phyloP scores from a whole-genome alignment of 352 stramenopile species.

The Blastocystis sp. region DNA sequence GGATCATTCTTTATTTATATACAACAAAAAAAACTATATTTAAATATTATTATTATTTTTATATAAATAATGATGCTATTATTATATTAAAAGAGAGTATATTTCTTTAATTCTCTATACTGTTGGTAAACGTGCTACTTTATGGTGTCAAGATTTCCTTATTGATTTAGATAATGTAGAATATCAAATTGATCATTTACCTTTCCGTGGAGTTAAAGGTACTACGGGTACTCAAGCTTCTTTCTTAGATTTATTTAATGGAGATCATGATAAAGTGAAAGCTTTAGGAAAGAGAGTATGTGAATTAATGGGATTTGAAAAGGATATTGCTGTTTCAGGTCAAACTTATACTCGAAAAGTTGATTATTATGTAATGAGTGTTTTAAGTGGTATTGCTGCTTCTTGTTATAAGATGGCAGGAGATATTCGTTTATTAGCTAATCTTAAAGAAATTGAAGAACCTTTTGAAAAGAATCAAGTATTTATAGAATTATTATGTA shows the following conservation, averaged over 20 bases:
- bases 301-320: conserved; percentile 85
- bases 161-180: conserved; percentile 79
- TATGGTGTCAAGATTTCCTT: conserved; percentile 92
- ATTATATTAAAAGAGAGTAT: too few relatives aligned
- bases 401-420: conserved; percentile 95
- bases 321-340: conserved; percentile 79
- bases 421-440: conserved; percentile 90
- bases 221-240: conserved; percentile 92
- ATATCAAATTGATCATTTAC: conserved; percentile 78
- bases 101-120: too few relatives aligned
- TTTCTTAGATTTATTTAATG: conserved; percentile 93
- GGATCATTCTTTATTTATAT: too few relatives aligned
- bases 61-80: too few relatives aligned
- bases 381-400: conserved; percentile 82
- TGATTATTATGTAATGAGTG: conserved; percentile 73
- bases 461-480: conserved; percentile 71
- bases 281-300: conserved; percentile 79
- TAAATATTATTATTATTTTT: too few relatives aligned
- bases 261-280: conserved; percentile 94
- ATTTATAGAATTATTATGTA: too few relatives aligned
- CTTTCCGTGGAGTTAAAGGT: conserved; percentile 88
- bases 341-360: conserved; percentile 98
- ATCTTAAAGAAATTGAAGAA: conserved; percentile 95
- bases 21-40: too few relatives aligned
- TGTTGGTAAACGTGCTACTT: conserved; percentile 80